Evolutionary conservation across 306 rosid genomes (phyloP), one percentile per base, ranked within the genome.

Genomic region (Mimosa bimucronata): DNA sequence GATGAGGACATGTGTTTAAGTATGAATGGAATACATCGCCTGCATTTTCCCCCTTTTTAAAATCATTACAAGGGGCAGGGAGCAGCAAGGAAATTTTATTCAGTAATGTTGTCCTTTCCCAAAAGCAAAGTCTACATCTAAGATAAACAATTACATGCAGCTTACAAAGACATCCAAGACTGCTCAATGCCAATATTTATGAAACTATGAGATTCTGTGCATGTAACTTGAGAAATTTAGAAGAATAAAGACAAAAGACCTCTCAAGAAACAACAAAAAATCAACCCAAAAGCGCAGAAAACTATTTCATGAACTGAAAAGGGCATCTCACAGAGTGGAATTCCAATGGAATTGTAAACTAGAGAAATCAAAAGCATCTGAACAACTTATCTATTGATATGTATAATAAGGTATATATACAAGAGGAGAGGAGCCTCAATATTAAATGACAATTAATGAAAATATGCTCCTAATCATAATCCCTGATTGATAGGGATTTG

Each of bases 1-100:
- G 99, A 74, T 88, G 81, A 3, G 99, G 98, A 78, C 99, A 95
- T 34, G 96, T 95, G 80, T 95, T 95, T 77, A 91, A 85, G 87
- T 95, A 95, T 29, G 78, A 82, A 80, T 82, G 48, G 57, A 95
- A 95, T 21, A 84, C 85, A 42, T 89, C 93, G 26, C 75, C 80
- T 29, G 85, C 93, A 71, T 83, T 82, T 80, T 88, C 87, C 41
- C 88, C 94, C 99, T 91, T 45, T 80, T 45, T 13, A 3, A 26
- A 60, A 60, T 21, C 25, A 13, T 26, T 60, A 55, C 0, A 4
- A 11, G 66, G 37, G n/a, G 15, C 58, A 46, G 64, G 26, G 34
- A 13, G 60, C n/a, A 62, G 42, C 66, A 66, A 79, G 50, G 80
- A 55, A 52, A 74, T 41, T 62, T 68, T n/a, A 64, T 34, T 58